Conservation (phyloP, 1,139 yeast species). For the Taphrina confusa region DNA sequence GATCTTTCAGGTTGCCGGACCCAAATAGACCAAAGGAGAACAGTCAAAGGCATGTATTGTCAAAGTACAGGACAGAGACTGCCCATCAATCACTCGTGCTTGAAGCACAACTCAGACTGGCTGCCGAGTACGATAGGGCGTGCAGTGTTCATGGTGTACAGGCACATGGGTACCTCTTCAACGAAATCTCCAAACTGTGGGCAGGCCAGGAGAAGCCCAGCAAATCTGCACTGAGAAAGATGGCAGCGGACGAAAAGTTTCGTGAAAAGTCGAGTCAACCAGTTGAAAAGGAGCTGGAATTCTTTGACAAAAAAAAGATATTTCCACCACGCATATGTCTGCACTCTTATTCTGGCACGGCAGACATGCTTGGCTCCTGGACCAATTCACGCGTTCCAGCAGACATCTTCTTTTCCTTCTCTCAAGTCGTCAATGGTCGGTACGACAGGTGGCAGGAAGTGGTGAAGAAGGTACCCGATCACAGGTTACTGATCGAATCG, state of each 20-base stretch:
- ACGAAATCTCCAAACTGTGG: constrained; percentile 48
- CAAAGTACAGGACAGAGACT: constrained; percentile 55
- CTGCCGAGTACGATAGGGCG: constrained; percentile 53
- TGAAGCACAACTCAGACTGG: constrained; percentile 56
- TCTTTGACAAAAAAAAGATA: neutral
- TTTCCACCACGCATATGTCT: constrained; percentile 54
- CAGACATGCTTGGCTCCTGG: constrained; percentile 49
- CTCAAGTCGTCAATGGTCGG: constrained; percentile 59
- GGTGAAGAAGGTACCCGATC: constrained; percentile 47
- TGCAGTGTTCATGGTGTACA: constrained; percentile 85
- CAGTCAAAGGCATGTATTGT: constrained; percentile 46
- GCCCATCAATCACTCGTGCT: constrained; percentile 66
- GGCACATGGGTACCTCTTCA: constrained; percentile 63
- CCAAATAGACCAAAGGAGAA: constrained; percentile 41
- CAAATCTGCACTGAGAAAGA: constrained; percentile 22
- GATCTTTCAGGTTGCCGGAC: constrained; percentile 65
- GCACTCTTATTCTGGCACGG: constrained; percentile 85
- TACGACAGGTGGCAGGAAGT: constrained; percentile 43
- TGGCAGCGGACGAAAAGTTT: constrained; percentile 10
- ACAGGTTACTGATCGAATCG: constrained; percentile 56
- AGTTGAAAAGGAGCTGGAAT: neutral
- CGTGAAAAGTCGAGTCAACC: neutral
- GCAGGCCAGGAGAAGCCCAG: constrained; percentile 35
- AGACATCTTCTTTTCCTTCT: constrained; percentile 58
- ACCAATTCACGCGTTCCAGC: constrained; percentile 38